Conservation (phyloP, 2,329 filamentous ascomycete species). For the Fusarium incarnatum region DNA sequence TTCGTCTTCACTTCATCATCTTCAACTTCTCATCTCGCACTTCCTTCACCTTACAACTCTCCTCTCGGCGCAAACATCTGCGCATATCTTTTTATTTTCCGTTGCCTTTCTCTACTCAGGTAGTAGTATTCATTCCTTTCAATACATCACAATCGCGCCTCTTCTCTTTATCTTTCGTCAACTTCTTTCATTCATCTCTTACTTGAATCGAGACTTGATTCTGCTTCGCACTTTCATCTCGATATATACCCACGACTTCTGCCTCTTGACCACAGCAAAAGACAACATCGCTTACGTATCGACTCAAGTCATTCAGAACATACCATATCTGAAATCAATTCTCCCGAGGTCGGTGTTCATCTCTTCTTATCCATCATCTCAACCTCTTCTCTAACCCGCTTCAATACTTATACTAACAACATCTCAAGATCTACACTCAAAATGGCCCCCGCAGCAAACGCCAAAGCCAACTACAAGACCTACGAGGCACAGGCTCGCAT, state of each 20-base stretch:
- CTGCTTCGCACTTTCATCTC: background rate
- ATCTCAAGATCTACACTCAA: background rate
- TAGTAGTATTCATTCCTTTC: background rate
- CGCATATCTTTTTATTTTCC: conserved; percentile 3
- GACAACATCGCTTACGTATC: background rate
- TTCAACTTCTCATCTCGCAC: conserved; percentile 10
- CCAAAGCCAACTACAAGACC: conserved; percentile 67
- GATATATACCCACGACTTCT: background rate
- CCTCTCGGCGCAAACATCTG: background rate
- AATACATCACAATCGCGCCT: background rate
- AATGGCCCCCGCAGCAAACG: conserved; percentile 57
- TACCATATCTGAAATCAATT: background rate
- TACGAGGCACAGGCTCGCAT: conserved; percentile 71
- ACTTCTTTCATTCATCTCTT: background rate
- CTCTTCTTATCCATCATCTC: background rate
- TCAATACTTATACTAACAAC: background rate
- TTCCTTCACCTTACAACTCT: background rate
- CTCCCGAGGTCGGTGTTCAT: conserved; percentile 18
- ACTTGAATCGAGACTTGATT: background rate
- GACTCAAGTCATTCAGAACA: background rate
- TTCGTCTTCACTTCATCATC: conserved; percentile 13
- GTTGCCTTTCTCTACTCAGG: background rate
- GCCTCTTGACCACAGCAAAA: background rate
- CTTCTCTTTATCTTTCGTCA: background rate
- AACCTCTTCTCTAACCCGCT: background rate